These are phyloP conservation scores for Ceriops zippeliana DNA, from an alignment of 345 rosid species.

Conservation along the genomic window DNA sequence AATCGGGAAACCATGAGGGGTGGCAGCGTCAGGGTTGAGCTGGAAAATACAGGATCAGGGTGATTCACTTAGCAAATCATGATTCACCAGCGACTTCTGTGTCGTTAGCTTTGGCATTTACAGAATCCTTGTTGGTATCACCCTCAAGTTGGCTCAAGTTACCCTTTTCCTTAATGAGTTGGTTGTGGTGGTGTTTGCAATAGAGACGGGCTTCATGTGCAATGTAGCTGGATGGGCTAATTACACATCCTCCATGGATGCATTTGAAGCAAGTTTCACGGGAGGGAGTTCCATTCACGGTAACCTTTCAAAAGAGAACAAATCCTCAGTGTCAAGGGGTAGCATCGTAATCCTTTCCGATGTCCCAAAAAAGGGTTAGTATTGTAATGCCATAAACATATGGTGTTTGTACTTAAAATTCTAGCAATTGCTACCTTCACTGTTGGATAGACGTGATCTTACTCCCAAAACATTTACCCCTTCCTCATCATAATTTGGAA, in stretches of 20 bases:
- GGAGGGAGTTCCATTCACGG: conserved; percentile 85
- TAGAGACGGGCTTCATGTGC: conserved; percentile 94
- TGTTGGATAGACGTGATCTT: conserved; percentile 86
- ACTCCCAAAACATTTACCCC: conserved; percentile 71
- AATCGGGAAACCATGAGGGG: neutral
- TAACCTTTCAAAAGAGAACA: conserved; percentile 44
- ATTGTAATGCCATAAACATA: too few species aligned
- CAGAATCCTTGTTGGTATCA: conserved; percentile 39
- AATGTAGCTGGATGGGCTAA: conserved; percentile 85
- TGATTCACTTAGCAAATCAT: conserved; percentile 9
- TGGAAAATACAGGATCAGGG: conserved; percentile 1
- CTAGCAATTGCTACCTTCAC: conserved; percentile 56
- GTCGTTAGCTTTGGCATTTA: conserved; percentile 24
- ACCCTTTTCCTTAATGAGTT: conserved; percentile 90
- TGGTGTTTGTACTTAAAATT: neutral
- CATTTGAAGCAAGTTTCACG: conserved; percentile 97
- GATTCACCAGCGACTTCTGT: conserved; percentile 29
- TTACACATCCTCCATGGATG: conserved; percentile 88
- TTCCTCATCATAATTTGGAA: neutral
- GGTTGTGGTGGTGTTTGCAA: conserved; percentile 95
- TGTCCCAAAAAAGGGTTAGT: too few species aligned
- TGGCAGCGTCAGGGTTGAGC: neutral
- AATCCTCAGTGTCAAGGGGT: neutral
- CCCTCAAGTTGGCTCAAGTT: conserved; percentile 94
- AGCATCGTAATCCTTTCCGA: neutral